Evolutionary conservation across 257 asterid species (phyloP), one percentile per base, ranked within the genome.

Genomic region (Solanum paucissectum): DNA sequence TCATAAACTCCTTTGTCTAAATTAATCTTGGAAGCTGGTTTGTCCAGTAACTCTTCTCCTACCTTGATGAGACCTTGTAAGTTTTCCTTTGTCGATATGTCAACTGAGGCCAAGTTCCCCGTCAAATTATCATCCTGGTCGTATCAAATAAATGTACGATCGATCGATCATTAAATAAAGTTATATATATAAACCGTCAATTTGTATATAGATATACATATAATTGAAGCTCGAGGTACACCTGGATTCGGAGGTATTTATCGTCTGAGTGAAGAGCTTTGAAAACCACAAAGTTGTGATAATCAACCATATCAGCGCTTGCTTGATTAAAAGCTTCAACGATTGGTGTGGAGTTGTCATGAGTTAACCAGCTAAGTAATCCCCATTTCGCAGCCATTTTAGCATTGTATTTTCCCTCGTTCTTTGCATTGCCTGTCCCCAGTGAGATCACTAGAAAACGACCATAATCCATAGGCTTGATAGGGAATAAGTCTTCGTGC

Each of bases 181-280:
- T 68, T 25, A 64, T 25, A 64, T 9, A 36, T 9, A 37, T 4
- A 40, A 5, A 58, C 20, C 0, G n/a, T 6, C 23, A 6, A 7
- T 36, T 0, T 36, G 7, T 36, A 36, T 36, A 36, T 36, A 36
- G 7, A 36, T 52, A 21, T 29, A 29, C 32, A 29, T 68, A 36
- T 36, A 38, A 76, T 5, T 27, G 6, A 6, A 32, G 83, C 4
- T 76, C 34, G 34, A 64, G 38, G 64, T 18, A 55, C 91, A 94
- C 98, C 83, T 94, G 96, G 77, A 95, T 93, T 21, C 98, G 92
- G 6, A 94, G 94, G 84, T 93, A 95, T 68, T 92, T 94, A 4
- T 92, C 88, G 27, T 90, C 91, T 0, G 94, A 93, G 9, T 86
- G 90, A 29, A 95, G 92, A 9, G 96, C 93, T 87, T 91, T 88